Base-by-base conservation (phyloP, 257 asterid species). In the Gentiana macrophylla region DNA sequence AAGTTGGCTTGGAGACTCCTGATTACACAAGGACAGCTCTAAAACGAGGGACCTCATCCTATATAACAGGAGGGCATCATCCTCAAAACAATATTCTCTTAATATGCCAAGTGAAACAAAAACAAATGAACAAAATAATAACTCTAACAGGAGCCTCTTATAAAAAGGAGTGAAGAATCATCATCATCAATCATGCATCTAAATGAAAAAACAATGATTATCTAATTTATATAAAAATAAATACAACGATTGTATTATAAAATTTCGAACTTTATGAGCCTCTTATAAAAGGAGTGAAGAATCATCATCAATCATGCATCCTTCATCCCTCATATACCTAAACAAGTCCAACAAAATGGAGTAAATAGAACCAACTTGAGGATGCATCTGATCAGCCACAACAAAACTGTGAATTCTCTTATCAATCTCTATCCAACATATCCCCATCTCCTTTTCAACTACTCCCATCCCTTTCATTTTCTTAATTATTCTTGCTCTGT, bases 391-490 rank as follows among this genome's bases (percentile, higher is more conserved):
- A 74, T 86, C 98, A 37, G 84, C 86, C 63, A 86, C 95, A 2
- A 73, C 86, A 50, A 90, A 86, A 55, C 82, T 68, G 51, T 77
- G 87, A 54, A 76, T 65, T 72, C 69, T 69, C 62, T 70, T 83
- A 45, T 78, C 86, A 12, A 82, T 76, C 81, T 79, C 95, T 55
- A 91, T 82, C 87, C 91, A 91, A 60, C 98, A 87, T 36, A 62
- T 59, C 41, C 96, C 98, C 0, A 73, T 74, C 65, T 86, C 94
- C 64, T 90, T 91, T 7, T 55, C 61, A 24, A 24, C 24, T 2
- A 78, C 70, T 37, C 94, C 83, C 33, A 55, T 79, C 56, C 74
- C 87, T 79, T 77, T 88, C 98, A 92, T 85, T 67, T 64, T 67
- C 85, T 68, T 78, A 34, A 88, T 73, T 5, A 72, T 66, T 63